Evolutionary conservation across 345 rosid genomes (phyloP).

Genomic region (Rhodomyrtus tomentosa): DNA sequence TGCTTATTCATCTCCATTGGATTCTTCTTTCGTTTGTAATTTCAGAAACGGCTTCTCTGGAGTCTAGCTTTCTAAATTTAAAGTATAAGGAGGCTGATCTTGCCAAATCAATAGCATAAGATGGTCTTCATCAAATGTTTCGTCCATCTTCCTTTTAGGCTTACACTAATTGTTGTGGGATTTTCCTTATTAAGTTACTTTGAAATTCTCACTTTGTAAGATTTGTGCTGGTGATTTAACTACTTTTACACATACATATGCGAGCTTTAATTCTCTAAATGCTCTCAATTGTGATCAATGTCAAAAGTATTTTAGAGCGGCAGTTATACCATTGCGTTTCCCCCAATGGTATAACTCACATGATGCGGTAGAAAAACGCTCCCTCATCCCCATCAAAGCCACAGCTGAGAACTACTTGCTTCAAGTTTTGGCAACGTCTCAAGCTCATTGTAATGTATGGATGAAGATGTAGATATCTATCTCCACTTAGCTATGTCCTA

Average conservation of each 20-base stretch:
- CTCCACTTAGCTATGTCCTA: too few species aligned
- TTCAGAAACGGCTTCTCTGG: background rate
- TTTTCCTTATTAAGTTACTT: background rate
- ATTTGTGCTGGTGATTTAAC: background rate
- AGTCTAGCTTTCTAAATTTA: conserved; percentile 6
- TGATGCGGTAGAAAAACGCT: too few species aligned
- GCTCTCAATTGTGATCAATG: background rate
- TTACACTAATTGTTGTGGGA: background rate
- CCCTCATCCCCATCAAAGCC: too few species aligned
- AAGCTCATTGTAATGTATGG: too few species aligned
- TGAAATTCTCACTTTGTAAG: background rate
- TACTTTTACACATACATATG: background rate
- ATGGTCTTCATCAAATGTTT: conserved; percentile 45
- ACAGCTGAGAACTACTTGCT: too few species aligned
- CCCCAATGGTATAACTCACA: too few species aligned
- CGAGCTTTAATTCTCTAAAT: background rate
- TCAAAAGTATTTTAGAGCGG: background rate
- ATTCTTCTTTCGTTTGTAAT: background rate
- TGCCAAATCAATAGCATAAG: conserved; percentile 29
- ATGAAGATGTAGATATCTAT: too few species aligned
- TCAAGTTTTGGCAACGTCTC: too few species aligned
- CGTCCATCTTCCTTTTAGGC: conserved; percentile 4
- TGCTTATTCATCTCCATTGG: background rate
- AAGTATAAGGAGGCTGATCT: conserved; percentile 23
- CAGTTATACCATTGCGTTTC: too few species aligned